A percentile compares a stretch with the other conserved stretches of the same genome.
Evolutionary conservation across 371 early-diverging fungal species (phyloP).

Genomic region (Lichtheimia ornata): DNA sequence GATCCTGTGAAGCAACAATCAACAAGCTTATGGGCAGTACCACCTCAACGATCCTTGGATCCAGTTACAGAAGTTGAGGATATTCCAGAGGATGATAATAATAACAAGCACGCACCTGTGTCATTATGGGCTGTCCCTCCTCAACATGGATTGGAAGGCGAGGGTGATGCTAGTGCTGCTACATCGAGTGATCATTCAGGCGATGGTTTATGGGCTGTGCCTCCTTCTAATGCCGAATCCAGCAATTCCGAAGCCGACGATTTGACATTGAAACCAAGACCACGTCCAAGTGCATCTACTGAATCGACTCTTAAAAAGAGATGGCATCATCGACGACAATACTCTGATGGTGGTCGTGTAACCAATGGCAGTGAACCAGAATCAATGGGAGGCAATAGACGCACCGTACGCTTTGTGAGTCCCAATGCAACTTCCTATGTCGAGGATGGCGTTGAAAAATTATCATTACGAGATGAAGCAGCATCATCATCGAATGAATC

Average conservation of each 20-base stretch:
- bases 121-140: background rate
- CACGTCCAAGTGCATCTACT: too few species aligned
- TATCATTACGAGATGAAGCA: conserved; percentile 10
- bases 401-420: background rate
- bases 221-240: conserved; percentile 1
- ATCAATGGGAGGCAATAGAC: too few species aligned
- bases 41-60: conserved; percentile 1
- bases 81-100: too few species aligned
- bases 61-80: background rate
- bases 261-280: too few species aligned
- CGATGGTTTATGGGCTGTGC: conserved; percentile 13
- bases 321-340: too few species aligned
- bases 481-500: background rate
- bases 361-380: too few species aligned
- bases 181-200: too few species aligned
- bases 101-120: too few species aligned
- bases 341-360: too few species aligned
- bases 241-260: too few species aligned
- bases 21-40: conserved; percentile 7
- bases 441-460: conserved; percentile 6
- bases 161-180: too few species aligned
- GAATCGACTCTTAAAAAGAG: too few species aligned
- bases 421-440: background rate
- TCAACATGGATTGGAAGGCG: background rate
- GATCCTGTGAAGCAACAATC: background rate